Conservation (phyloP, 2,329 filamentous ascomycete genomes). For the Hypoxylon sp. region DNA sequence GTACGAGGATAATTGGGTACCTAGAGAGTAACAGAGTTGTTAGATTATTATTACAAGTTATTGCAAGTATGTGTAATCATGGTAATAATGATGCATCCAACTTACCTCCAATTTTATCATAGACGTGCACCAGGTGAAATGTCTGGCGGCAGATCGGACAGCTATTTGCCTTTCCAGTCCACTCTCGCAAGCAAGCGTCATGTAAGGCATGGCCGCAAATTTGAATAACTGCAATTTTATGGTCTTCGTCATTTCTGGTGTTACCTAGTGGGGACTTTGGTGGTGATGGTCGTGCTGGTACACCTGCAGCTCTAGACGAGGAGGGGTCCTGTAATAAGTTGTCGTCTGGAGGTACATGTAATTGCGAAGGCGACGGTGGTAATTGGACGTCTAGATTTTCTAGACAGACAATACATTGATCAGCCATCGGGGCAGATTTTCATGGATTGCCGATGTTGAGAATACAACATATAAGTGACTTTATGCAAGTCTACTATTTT, state of each 20-base stretch:
- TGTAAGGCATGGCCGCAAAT: slow-evolving; percentile 94
- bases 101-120: slow-evolving; percentile 84
- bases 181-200: slow-evolving; percentile 91
- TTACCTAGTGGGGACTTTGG: slow-evolving; percentile 49
- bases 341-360: slow-evolving; percentile 41
- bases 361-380: slow-evolving; percentile 47
- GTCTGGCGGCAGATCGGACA: slow-evolving; percentile 95
- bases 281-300: slow-evolving; percentile 45
- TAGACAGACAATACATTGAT: slow-evolving; percentile 80
- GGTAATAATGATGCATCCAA: slow-evolving; percentile 44
- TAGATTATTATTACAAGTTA: slow-evolving; percentile 40
- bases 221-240: slow-evolving; percentile 71
- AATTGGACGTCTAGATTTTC: slow-evolving; percentile 66
- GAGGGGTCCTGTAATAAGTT: slow-evolving; percentile 38
- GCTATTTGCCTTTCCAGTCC: slow-evolving; percentile 97
- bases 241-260: slow-evolving; percentile 54
- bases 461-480: slow-evolving; percentile 56
- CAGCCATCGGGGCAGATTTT: slow-evolving; percentile 63
- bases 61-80: slow-evolving; percentile 14
- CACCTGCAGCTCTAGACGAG: slow-evolving; percentile 31
- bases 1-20: slow-evolving; percentile 70
- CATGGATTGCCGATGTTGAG: slow-evolving; percentile 52
- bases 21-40: slow-evolving; percentile 57
- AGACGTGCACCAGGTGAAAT: slow-evolving; percentile 92
- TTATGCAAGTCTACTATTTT: slow-evolving; percentile 56